These are phyloP conservation scores for Geum urbanum DNA, from an alignment of 306 rosid genomes.

Conservation along the genomic window DNA sequence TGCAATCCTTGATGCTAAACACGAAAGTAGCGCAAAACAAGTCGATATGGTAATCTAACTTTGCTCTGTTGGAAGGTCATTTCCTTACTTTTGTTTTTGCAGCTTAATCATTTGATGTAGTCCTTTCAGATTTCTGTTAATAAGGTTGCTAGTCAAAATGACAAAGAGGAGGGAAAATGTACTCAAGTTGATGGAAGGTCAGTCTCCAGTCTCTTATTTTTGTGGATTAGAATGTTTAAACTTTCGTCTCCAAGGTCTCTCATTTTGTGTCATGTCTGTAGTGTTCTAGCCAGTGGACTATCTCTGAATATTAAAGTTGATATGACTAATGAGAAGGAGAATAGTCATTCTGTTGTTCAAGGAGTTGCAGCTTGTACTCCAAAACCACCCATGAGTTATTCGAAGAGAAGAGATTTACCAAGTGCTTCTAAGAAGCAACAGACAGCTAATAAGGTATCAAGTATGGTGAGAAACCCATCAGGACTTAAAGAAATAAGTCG, in stretches of 20 bases:
- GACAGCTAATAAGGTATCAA: slow-evolving; percentile 48
- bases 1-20: slow-evolving; percentile 28
- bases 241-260: not conserved
- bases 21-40: slow-evolving; percentile 23
- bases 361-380: slow-evolving; percentile 70
- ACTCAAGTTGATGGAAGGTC: slow-evolving; percentile 31
- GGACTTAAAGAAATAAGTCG: slow-evolving; percentile 40
- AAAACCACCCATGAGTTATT: slow-evolving; percentile 30
- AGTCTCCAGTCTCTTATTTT: slow-evolving; percentile 1
- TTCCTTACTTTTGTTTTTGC: not conserved
- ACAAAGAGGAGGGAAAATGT: slow-evolving; percentile 5
- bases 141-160: slow-evolving; percentile 22
- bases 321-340: slow-evolving; percentile 12
- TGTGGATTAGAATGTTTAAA: not conserved
- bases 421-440: slow-evolving; percentile 56
- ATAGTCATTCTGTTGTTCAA: slow-evolving; percentile 22
- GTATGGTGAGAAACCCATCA: slow-evolving; percentile 42
- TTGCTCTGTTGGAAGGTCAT: slow-evolving; percentile 12
- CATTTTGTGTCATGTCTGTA: slow-evolving; percentile 14
- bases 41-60: slow-evolving; percentile 20
- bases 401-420: slow-evolving; percentile 39
- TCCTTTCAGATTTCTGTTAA: slow-evolving; percentile 36
- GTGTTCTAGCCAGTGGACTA: slow-evolving; percentile 30
- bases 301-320: slow-evolving; percentile 23
- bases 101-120: slow-evolving; percentile 8